Evolutionary conservation across 2,329 filamentous ascomycete genomes (phyloP).

Genomic region (Sporothrix luriei): DNA sequence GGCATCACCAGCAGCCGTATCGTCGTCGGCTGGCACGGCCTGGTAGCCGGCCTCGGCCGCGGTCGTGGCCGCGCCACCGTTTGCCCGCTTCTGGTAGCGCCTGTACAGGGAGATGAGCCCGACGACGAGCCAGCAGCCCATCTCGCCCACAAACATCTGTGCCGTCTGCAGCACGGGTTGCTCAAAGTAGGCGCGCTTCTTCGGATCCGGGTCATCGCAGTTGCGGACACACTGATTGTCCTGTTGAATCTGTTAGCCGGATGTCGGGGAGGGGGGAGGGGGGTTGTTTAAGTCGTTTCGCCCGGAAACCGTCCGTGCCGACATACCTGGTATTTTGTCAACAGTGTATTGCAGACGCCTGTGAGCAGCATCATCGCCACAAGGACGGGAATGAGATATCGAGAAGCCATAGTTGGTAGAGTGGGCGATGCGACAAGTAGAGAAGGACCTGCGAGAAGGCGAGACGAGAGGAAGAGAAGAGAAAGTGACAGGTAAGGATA

Average conservation of each 20-base stretch:
- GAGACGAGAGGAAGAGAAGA: background rate
- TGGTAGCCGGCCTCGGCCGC: slow-evolving; percentile 62
- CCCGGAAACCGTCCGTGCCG: background rate
- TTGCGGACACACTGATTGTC: slow-evolving; percentile 96
- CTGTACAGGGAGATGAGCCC: slow-evolving; percentile 68
- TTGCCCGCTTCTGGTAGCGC: slow-evolving; percentile 49
- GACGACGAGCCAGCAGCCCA: slow-evolving; percentile 93
- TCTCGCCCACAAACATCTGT: slow-evolving; percentile 97
- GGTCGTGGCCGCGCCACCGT: slow-evolving; percentile 30
- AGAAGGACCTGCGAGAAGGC: background rate
- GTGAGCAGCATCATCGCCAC: slow-evolving; percentile 97
- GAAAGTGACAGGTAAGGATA: background rate
- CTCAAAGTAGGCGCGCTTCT: slow-evolving; percentile 74
- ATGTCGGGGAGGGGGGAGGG: background rate
- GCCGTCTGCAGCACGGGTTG: slow-evolving; percentile 95
- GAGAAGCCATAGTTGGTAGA: slow-evolving; percentile 64
- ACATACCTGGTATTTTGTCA: slow-evolving; percentile 91
- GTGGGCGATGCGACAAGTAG: background rate
- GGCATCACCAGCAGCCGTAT: slow-evolving; percentile 44
- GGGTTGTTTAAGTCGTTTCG: too few species aligned
- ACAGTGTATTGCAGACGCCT: slow-evolving; percentile 92
- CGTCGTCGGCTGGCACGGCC: slow-evolving; percentile 57
- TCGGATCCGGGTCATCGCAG: slow-evolving; percentile 71
- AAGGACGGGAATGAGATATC: slow-evolving; percentile 75
- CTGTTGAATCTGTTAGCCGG: slow-evolving; percentile 47